Conservation (phyloP, 768 basidiomycete species). For the Mycena metata region DNA sequence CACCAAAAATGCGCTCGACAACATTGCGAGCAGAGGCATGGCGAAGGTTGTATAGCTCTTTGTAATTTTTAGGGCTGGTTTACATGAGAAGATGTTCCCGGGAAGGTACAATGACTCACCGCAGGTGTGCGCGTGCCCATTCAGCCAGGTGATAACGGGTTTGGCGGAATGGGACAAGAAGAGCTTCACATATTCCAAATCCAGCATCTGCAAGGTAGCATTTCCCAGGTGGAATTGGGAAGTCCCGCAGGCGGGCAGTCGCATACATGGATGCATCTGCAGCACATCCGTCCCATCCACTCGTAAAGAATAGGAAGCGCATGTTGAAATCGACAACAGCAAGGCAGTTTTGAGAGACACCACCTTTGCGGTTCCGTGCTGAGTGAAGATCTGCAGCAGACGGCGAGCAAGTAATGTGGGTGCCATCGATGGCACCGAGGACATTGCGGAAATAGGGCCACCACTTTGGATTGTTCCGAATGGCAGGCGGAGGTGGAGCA, state of each 20-base stretch:
- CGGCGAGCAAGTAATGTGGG: conserved; percentile 40
- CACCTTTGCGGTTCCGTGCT: conserved; percentile 48
- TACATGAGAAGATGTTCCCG: conserved; percentile 27
- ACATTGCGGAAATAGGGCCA: conserved; percentile 50
- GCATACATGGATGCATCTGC: conserved; percentile 52
- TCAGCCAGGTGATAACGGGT: conserved; percentile 39
- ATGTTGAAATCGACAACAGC: conserved; percentile 51
- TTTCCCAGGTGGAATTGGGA: conserved; percentile 48
- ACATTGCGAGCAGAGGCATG: conserved; percentile 51
- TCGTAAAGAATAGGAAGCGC: conserved; percentile 52
- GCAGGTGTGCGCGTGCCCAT: too few relatives aligned
- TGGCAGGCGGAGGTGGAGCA: conserved; percentile 37
- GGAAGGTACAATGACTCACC: too few relatives aligned
- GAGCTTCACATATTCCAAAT: conserved; percentile 49
- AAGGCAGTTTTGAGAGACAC: conserved; percentile 54
- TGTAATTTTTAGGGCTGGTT: conserved; percentile 44
- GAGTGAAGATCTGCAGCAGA: conserved; percentile 33
- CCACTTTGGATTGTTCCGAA: conserved; percentile 44
- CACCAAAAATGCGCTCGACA: too few relatives aligned
- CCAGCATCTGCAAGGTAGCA: conserved; percentile 35
- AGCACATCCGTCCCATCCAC: conserved; percentile 57
- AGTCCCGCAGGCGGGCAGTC: conserved; percentile 43
- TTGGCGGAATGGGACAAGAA: conserved; percentile 54
- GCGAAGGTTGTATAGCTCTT: conserved; percentile 59
- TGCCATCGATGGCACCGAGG: conserved; percentile 53